Conservation (phyloP, 805 yeast species). For the Teunomyces pallodes region DNA sequence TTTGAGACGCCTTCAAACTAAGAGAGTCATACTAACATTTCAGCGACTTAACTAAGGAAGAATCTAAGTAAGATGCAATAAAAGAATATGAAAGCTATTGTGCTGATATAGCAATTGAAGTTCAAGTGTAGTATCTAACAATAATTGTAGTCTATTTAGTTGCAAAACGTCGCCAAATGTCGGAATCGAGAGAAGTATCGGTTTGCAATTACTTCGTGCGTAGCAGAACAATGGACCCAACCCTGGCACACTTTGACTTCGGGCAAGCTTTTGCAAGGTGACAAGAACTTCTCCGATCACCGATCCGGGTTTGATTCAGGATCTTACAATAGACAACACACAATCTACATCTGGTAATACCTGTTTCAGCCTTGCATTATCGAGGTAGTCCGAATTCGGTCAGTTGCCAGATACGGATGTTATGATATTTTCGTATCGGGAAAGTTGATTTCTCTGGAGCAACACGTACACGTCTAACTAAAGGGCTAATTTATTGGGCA, state of each 20-base stretch:
- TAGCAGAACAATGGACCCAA: no score
- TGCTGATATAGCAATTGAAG: no score
- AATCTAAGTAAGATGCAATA: slow-evolving; percentile 26
- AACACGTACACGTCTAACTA: not conserved
- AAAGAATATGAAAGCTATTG: not conserved
- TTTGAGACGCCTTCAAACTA: no score
- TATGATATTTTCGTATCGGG: not conserved
- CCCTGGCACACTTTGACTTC: no score
- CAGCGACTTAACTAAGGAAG: slow-evolving; percentile 44
- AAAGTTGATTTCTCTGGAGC: not conserved
- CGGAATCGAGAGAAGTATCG: no score
- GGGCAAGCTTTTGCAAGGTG: no score
- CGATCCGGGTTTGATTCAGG: not conserved
- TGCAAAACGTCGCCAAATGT: no score
- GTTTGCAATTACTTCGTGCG: no score
- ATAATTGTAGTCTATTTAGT: no score
- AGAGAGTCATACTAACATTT: slow-evolving; percentile 8
- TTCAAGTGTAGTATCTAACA: no score
- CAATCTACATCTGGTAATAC: not conserved
- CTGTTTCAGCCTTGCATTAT: not conserved
- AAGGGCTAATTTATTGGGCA: not conserved
- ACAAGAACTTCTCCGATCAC: not conserved
- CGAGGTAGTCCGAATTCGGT: not conserved
- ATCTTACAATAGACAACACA: not conserved
- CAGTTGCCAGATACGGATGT: not conserved